These are phyloP conservation scores for Strobilomyces echinocephalus DNA, from an alignment of 768 basidiomycete genomes.

Conservation along the genomic window DNA sequence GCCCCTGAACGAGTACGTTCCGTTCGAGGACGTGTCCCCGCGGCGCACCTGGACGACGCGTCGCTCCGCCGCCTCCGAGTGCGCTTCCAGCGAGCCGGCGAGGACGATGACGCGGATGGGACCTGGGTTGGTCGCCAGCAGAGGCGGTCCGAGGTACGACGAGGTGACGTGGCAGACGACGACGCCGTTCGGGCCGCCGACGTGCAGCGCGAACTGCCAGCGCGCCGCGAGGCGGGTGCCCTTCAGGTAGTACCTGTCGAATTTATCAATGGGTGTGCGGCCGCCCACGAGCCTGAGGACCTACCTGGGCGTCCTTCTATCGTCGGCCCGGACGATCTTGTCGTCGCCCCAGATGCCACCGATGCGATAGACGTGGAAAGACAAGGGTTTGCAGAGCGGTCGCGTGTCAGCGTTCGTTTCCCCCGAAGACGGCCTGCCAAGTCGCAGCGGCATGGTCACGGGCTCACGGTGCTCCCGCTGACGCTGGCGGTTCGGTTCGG, in stretches of 20 bases:
- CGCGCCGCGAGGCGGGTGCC: conserved; percentile 10
- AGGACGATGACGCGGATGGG: conserved; percentile 14
- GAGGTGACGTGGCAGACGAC: conserved; percentile 25
- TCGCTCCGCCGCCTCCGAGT: neutral
- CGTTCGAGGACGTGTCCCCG: neutral
- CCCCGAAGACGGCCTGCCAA: neutral
- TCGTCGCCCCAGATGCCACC: conserved; percentile 28
- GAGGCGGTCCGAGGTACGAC: conserved; percentile 25
- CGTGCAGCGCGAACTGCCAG: conserved; percentile 24
- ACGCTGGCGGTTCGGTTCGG: neutral
- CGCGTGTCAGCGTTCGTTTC: conserved; percentile 1
- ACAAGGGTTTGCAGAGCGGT: conserved; percentile 4
- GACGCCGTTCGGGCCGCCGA: conserved; percentile 15
- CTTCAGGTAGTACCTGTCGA: conserved; percentile 24
- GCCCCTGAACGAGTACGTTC: conserved; percentile 19
- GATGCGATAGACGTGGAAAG: conserved; percentile 26
- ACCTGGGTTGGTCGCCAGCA: conserved; percentile 8
- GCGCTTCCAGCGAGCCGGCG: too few species aligned
- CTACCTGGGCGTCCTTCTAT: conserved; percentile 23
- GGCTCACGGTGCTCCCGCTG: too few species aligned
- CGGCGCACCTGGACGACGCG: conserved; percentile 11
- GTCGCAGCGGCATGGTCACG: neutral
- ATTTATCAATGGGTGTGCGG: too few species aligned
- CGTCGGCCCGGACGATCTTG: conserved; percentile 26
- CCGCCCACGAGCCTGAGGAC: too few species aligned